Base-by-base conservation (phyloP, 139 green algal genomes). In the Coelastrella sp. region DNA sequence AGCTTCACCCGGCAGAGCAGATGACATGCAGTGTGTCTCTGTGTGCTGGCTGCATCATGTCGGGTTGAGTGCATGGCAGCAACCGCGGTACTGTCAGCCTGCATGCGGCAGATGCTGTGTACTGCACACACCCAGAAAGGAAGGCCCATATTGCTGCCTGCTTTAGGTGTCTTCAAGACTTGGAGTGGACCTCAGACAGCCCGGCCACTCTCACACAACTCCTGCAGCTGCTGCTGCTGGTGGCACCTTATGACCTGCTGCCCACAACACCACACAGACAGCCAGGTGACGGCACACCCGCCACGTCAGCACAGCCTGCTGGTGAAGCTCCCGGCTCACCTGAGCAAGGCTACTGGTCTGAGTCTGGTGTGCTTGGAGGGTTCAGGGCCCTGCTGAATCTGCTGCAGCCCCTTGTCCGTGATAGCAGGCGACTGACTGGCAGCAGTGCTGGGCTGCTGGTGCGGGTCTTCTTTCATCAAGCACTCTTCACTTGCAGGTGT, bases 401-500 rank as follows among this genome's bases (percentile, higher is more conserved):
- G 82, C 58, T 78, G 25, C 82, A 20, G 25, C 61, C 25, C 6
- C 7, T 87, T 24, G 61, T 78, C 6, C 17, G 61, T 14, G 14
- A 63, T 61, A 78, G 82, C 82, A 87, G 35, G 63, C 61, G 82
- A 12, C 82, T 87, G 63, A 61, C 61, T 49, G 61, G 15, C 7
- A 49, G 10, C 15, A 35, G 11, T 17, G 27, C 25, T 15, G n/a
- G 60, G 61, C 82, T 49, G 82, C 24, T 87, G 82, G 82, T 78
- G 27, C 14, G 35, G 63, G 12, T 78, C 11, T 87, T 87, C 82
- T 87, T 87, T 24, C 61, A 87, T 56, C 61, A 24, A 65, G 61
- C 24, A 27, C 27, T 87, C n/a, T 87, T 87, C 27, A 27, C 15
- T 14, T 6, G 61, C 63, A 78, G 60, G 82, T 87, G 25, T 10